Evolutionary conservation across 805 yeast genomes (phyloP), one percentile per base, ranked within the genome.

Genomic region (Lipomyces kockii): DNA sequence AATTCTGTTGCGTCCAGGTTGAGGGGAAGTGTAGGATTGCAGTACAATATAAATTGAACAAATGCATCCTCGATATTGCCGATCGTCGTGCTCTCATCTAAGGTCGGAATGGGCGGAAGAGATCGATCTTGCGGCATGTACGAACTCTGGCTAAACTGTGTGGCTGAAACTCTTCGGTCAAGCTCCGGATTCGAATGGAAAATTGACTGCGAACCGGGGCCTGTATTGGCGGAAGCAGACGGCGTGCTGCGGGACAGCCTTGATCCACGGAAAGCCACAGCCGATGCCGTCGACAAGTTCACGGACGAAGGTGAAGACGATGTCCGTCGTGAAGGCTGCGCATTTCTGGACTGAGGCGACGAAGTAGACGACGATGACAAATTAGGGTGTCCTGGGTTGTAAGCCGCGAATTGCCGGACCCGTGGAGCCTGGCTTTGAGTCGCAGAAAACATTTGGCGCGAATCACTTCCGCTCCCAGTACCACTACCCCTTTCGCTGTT

Each of bases 101-200:
- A 59, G 35, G 57, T 32, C 27, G 65, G 64, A 6, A 39, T 61
- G 20, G 22, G 49, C 12, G 70, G 70, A 34, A 67, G 59, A 0
- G 60, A 11, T 3, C 70, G 56, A 54, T 64, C 70, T 32, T 55
- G 11, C n/a, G 69, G 69, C 22, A 7, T 39, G 52, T 43, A 66
- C 22, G 61, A 55, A 5, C 29, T 35, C 3, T 25, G 59, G 61
- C 37, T 43, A 3, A 61, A 35, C 20, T 58, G 32, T 5, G 55
- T 54, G 9, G 53, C 43, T 7, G 56, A 11, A 6, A 67, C 62
- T 12, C 65, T 61, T 5, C 67, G 65, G 43, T 63, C 70, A 20
- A 67, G 60, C 7, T 67, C 67, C n/a, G 70, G 70, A 32, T 67
- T 63, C 12, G 70, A 60, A 34, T 67, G 70, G 46, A 67, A 67